Evolutionary conservation across 2,329 filamentous ascomycete species (phyloP), one percentile per base, ranked within the genome.

Genomic region (Mollisia scopiformis): DNA sequence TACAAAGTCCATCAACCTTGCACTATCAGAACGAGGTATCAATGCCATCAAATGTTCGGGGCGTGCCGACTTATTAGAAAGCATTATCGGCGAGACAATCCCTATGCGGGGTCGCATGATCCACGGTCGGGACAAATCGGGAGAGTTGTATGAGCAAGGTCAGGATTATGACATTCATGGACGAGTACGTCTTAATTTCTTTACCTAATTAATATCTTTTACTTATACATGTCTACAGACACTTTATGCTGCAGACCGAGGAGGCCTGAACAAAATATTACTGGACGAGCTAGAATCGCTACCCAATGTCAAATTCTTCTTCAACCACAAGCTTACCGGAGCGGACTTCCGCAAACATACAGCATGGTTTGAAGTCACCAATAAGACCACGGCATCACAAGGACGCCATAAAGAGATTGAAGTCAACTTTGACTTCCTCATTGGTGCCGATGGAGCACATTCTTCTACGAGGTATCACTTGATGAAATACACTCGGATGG

Each of bases 31-130:
- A 74, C 88, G 95, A 61, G 95, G 95, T 31, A 93, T 98, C 74
- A 91, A 95, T 75, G 91, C 94, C 23, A 88, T 99, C 77, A 84
- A 85, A 55, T 81, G 90, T 68, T 86, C 91, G 1, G 85, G 86
- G 27, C 84, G 88, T 31, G 78, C 85, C 2, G 83, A 81, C 2
- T 83, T 98, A 35, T 79, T 97, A 31, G 83, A 93, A 13, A 82
- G 87, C 68, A 86, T 98, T 31, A 82, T 97, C 70, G 80, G 79
- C 1, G 86, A 89, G 55, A 94, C 93, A 0, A 92, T 98, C 62
- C 93, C 94, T 11, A 97, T 99, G 93, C 82, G 90, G 74, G 95
- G 93, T 13, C 91, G 95, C 27, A 99, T 99, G 95, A 96, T 99
- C 65, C 95, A 99, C 73, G 87, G 92, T 33, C 82, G 80, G 69